A percentile compares a stretch with the other conserved stretches of the same genome.
Evolutionary conservation across 2,329 filamentous ascomycete genomes (phyloP).

Genomic region (Penicillium hesseltinei): DNA sequence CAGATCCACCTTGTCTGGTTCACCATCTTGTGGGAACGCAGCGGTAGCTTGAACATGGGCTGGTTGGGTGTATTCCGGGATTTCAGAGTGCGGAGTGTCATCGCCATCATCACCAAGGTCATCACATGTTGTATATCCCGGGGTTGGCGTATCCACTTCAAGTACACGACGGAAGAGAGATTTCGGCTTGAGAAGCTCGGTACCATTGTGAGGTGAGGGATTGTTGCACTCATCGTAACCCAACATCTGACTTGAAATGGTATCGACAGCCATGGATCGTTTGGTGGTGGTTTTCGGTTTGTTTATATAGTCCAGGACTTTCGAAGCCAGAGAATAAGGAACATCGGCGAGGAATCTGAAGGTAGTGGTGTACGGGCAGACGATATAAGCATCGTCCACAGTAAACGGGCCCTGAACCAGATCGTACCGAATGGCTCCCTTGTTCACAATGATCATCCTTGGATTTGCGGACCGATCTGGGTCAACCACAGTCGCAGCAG

Average conservation of each 20-base stretch:
- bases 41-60: conserved; percentile 6
- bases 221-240: conserved; percentile 11
- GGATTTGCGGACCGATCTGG: conserved; percentile 50
- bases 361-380: conserved; percentile 4
- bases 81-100: no score
- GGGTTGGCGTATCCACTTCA: not conserved
- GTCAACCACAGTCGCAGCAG: conserved; percentile 55
- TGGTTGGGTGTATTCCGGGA: not conserved
- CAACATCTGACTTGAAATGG: conserved; percentile 7
- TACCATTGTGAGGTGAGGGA: not conserved
- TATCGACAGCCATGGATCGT: conserved; percentile 4
- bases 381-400: not conserved
- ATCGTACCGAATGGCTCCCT: conserved; percentile 61
- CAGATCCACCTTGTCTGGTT: conserved; percentile 2
- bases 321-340: conserved; percentile 7
- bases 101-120: conserved; percentile 10
- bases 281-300: not conserved
- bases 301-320: conserved; percentile 2
- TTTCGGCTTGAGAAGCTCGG: conserved; percentile 6
- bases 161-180: conserved; percentile 4
- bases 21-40: conserved; percentile 1
- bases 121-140: conserved; percentile 10
- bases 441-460: conserved; percentile 60
- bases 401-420: conserved; percentile 52
- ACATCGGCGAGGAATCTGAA: conserved; percentile 9